These are phyloP conservation scores for Barbarea vulgaris DNA, from an alignment of 345 rosid species.

Conservation along the genomic window DNA sequence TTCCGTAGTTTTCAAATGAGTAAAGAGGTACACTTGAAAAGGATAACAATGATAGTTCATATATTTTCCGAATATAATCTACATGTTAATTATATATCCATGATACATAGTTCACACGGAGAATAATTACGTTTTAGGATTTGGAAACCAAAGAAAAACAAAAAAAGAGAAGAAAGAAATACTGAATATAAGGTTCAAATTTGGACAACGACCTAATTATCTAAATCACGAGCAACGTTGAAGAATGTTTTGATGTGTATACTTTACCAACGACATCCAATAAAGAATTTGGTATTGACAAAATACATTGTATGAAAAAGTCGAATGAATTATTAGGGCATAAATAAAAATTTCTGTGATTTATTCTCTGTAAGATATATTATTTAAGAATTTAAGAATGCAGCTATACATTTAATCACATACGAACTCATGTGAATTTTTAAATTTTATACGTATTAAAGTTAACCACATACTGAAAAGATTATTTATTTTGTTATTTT, in stretches of 20 bases:
- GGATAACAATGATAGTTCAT: constrained; percentile 23
- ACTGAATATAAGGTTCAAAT: background rate
- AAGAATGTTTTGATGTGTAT: constrained; percentile 43
- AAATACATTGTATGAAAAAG: background rate
- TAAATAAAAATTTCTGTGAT: background rate
- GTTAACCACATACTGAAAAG: background rate
- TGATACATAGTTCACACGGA: constrained; percentile 1
- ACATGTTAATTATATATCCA: constrained; percentile 14
- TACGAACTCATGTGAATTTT: background rate
- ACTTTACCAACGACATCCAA: constrained; percentile 33
- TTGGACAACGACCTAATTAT: constrained; percentile 43
- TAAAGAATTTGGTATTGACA: constrained; percentile 1
- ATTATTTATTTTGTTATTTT: background rate
- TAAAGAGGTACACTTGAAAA: background rate
- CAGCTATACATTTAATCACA: background rate
- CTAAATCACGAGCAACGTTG: constrained; percentile 22
- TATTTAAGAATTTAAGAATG: background rate
- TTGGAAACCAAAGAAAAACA: background rate
- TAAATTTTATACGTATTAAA: background rate
- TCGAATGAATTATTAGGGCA: background rate
- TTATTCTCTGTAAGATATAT: background rate
- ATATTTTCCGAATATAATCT: background rate
- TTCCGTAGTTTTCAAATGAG: background rate
- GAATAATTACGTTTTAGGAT: constrained; percentile 7
- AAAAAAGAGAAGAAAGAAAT: background rate